Evolutionary conservation across 208 protist genomes (phyloP).

Genomic region (Wallacemonas sp.): DNA sequence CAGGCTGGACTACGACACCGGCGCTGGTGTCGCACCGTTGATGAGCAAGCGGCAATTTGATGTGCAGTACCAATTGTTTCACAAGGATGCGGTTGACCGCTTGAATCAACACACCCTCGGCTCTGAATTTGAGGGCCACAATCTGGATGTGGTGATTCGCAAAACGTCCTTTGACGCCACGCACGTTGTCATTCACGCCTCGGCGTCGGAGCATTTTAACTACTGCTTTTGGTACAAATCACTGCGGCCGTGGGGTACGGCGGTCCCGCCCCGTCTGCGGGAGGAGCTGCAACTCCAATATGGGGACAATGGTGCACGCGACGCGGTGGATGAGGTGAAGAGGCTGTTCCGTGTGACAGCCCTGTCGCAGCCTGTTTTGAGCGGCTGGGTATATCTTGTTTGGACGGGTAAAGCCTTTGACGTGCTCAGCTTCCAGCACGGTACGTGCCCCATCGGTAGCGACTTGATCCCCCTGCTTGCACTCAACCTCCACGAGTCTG

Average conservation of each 20-base stretch:
- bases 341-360: slow-evolving; percentile 47
- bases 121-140: slow-evolving; percentile 80
- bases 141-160: slow-evolving; percentile 77
- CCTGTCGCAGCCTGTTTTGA: slow-evolving; percentile 50
- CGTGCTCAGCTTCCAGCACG: slow-evolving; percentile 75
- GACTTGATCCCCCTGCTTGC: slow-evolving; percentile 75
- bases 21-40: slow-evolving; percentile 59
- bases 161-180: slow-evolving; percentile 81
- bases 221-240: slow-evolving; percentile 92
- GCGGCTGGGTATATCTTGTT: slow-evolving; percentile 85
- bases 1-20: slow-evolving; percentile 61
- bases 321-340: slow-evolving; percentile 65
- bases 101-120: slow-evolving; percentile 80
- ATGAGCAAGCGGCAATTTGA: slow-evolving; percentile 71
- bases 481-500: slow-evolving; percentile 74
- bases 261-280: slow-evolving; percentile 52
- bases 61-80: slow-evolving; percentile 78
- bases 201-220: slow-evolving; percentile 88
- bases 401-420: slow-evolving; percentile 84
- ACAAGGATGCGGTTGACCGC: slow-evolving; percentile 71
- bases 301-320: slow-evolving; percentile 49
- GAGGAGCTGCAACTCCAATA: slow-evolving; percentile 82
- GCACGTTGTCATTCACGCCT: slow-evolving; percentile 59
- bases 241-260: slow-evolving; percentile 79
- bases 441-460: slow-evolving; percentile 70